Conservation (phyloP, 352 stramenopile species). For the Globisporangium ultimum region DNA sequence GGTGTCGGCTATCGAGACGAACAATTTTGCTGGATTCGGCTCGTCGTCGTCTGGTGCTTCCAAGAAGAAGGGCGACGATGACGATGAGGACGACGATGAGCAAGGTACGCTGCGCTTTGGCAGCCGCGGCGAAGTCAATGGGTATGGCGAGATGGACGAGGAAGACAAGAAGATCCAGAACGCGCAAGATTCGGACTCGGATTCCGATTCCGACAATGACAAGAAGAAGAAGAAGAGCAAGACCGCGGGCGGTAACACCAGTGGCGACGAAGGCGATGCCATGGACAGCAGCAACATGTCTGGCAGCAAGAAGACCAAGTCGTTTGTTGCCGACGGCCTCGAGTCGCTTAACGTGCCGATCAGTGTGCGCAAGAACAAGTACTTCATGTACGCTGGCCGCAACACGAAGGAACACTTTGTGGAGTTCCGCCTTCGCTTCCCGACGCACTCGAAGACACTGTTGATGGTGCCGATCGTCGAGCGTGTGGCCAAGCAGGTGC, state of each 20-base stretch:
- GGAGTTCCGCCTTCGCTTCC: constrained; percentile 85
- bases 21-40: constrained; percentile 26
- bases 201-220: constrained; percentile 24
- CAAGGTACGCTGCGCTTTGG: constrained; percentile 86
- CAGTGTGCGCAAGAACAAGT: constrained; percentile 83
- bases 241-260: constrained; percentile 25
- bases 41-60: constrained; percentile 13
- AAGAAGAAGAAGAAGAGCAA: constrained; percentile 36
- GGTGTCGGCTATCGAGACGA: constrained; percentile 53
- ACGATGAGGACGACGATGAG: constrained; percentile 86
- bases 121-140: constrained; percentile 72
- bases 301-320: constrained; percentile 28
- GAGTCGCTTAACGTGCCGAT: constrained; percentile 70
- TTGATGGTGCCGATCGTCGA: constrained; percentile 89
- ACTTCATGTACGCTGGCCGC: constrained; percentile 79
- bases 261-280: constrained; percentile 24
- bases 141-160: constrained; percentile 93
- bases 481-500: constrained; percentile 79
- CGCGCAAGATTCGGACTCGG: constrained; percentile 50
- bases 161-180: constrained; percentile 89
- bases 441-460: constrained; percentile 85
- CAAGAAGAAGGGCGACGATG: constrained; percentile 57
- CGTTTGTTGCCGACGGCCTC: constrained; percentile 49
- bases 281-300: neutral
- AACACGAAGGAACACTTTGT: constrained; percentile 82